Conservation (phyloP, 306 rosid species). For the Dryas alaskensis region DNA sequence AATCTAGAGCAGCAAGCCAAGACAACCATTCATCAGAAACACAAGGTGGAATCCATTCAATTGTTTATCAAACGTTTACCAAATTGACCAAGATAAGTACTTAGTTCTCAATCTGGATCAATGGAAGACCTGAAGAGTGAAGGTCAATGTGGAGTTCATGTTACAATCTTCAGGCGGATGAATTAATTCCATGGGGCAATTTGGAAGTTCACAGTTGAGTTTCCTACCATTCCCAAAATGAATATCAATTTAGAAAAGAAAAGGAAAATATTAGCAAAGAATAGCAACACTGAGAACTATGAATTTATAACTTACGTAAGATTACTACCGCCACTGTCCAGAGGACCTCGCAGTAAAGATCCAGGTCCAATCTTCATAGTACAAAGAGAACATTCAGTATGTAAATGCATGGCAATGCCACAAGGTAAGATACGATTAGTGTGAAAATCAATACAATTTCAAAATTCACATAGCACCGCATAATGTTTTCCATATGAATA, state of each 20-base stretch:
- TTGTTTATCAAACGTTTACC: slow-evolving; percentile 13
- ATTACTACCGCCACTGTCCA: slow-evolving; percentile 46
- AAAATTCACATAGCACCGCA: neutral
- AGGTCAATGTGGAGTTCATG: slow-evolving; percentile 85
- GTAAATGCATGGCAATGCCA: slow-evolving; percentile 23
- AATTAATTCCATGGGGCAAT: slow-evolving; percentile 81
- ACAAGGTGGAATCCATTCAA: slow-evolving; percentile 15
- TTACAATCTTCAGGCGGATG: slow-evolving; percentile 98
- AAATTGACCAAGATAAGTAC: slow-evolving; percentile 37
- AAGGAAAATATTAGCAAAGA: neutral
- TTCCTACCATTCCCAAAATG: slow-evolving; percentile 44
- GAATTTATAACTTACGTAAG: slow-evolving; percentile 49
- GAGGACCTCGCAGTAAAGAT: slow-evolving; percentile 82
- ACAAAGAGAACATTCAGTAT: slow-evolving; percentile 31
- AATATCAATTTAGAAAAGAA: slow-evolving; percentile 17
- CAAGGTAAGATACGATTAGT: neutral
- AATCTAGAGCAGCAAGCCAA: slow-evolving; percentile 55
- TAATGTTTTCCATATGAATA: no score
- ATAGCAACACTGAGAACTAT: slow-evolving; percentile 5
- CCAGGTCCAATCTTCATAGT: slow-evolving; percentile 74
- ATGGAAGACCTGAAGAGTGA: slow-evolving; percentile 90
- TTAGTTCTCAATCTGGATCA: slow-evolving; percentile 33
- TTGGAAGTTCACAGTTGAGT: slow-evolving; percentile 67
- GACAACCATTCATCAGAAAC: slow-evolving; percentile 30
- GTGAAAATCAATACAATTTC: slow-evolving; percentile 9